Percentiles rank a stretch among this genome's conserved stretches.
These are phyloP conservation scores for Lipomyces japonicus DNA, from an alignment of 805 yeast species.

Conservation along the genomic window DNA sequence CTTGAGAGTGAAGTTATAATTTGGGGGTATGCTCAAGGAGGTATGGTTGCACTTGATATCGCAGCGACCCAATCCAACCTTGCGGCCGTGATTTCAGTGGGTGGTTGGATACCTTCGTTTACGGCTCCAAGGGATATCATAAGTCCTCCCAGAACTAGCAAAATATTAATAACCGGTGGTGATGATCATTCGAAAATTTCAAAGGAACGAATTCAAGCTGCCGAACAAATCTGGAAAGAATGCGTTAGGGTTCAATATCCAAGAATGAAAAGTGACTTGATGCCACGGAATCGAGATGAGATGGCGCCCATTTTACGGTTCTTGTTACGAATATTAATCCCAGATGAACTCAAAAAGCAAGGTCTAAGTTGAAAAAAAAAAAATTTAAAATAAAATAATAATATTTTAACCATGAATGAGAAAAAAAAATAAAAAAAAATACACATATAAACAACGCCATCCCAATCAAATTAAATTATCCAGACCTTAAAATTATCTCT, in stretches of 20 bases:
- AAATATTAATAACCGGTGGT: slow-evolving; percentile 26
- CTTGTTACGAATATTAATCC: slow-evolving; percentile 13
- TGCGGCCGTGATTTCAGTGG: slow-evolving; percentile 24
- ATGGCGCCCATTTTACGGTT: slow-evolving; percentile 28
- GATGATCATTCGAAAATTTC: slow-evolving; percentile 11
- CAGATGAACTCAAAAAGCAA: slow-evolving; percentile 10
- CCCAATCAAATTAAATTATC: not conserved
- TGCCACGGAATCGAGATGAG: slow-evolving; percentile 26
- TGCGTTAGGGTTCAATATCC: slow-evolving; percentile 15
- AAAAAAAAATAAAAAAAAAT: not conserved
- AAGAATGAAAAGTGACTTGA: slow-evolving; percentile 19
- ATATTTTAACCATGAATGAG: too few relatives aligned
- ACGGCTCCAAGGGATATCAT: slow-evolving; percentile 21
- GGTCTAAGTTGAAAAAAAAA: slow-evolving; percentile 4
- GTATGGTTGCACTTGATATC: slow-evolving; percentile 25
- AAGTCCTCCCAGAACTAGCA: slow-evolving; percentile 18
- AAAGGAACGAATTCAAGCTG: slow-evolving; percentile 12
- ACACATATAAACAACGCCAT: not conserved
- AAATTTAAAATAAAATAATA: too few relatives aligned
- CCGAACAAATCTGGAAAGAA: slow-evolving; percentile 18
- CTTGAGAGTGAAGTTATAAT: slow-evolving; percentile 18
- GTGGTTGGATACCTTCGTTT: slow-evolving; percentile 26
- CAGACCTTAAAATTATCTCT: not conserved
- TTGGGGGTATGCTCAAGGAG: slow-evolving; percentile 30
- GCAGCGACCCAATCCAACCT: slow-evolving; percentile 17